These are phyloP conservation scores for Scortechinia acanthostroma DNA, from an alignment of 2,329 filamentous ascomycete species.

Conservation along the genomic window DNA sequence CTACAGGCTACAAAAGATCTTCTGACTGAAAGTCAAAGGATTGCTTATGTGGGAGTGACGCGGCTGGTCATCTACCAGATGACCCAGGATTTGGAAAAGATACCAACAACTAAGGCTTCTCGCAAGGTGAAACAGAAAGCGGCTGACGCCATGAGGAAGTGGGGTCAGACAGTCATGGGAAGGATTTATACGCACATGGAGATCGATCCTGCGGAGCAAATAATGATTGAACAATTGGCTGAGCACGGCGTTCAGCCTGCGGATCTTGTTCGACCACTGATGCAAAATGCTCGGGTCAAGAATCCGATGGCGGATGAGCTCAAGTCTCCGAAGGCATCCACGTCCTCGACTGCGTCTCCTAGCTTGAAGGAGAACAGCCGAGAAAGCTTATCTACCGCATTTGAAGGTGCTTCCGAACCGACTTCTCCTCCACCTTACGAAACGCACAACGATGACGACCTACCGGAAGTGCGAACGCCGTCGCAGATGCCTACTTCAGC, in stretches of 20 bases:
- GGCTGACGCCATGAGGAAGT: slow-evolving; percentile 80
- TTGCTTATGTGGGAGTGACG: slow-evolving; percentile 89
- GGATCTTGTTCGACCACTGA: slow-evolving; percentile 78
- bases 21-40: slow-evolving; percentile 86
- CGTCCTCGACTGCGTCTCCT: slow-evolving; percentile 14
- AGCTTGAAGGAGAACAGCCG: slow-evolving; percentile 9
- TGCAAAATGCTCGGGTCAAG: slow-evolving; percentile 85
- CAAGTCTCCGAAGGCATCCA: slow-evolving; percentile 17
- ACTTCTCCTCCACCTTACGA: not conserved
- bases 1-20: slow-evolving; percentile 94
- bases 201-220: slow-evolving; percentile 79
- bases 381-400: not conserved
- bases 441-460: not conserved
- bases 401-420: not conserved
- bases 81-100: slow-evolving; percentile 56
- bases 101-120: slow-evolving; percentile 55
- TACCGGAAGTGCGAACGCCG: slow-evolving; percentile 37
- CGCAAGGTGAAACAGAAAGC: slow-evolving; percentile 69
- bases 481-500: slow-evolving; percentile 74
- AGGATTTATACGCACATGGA: slow-evolving; percentile 94
- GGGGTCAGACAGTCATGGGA: slow-evolving; percentile 97
- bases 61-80: slow-evolving; percentile 75
- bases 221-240: slow-evolving; percentile 97
- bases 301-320: slow-evolving; percentile 71
- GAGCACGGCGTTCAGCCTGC: slow-evolving; percentile 81